Base-by-base conservation (phyloP, 1,284 basidiomycete genomes). In the Xerocomus nothofagi region DNA sequence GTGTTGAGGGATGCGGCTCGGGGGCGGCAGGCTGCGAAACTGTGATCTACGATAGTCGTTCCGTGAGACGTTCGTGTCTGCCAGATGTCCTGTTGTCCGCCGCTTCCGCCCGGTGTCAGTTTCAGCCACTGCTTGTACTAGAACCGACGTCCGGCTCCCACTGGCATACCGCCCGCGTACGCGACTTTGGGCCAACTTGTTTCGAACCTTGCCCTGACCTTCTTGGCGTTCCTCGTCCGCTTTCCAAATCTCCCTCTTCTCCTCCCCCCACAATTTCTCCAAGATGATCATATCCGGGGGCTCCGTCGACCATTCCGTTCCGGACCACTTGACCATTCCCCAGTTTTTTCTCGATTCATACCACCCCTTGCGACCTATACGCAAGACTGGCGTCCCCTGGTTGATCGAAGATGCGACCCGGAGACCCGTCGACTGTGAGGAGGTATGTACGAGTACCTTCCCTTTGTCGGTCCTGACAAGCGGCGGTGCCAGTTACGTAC, bases 271-370 rank as follows among this genome's bases (percentile, higher is more conserved):
- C 15, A 41, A 21, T 14, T 15, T 7, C n/a, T 9, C 36, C 29
- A 47, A 6, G 15, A 62, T 65, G 62, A 12, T 50, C 49, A 79
- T 84, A 50, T 66, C 65, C 37, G 71, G 72, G 18, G 69, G 71
- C 21, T 57, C 66, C 39, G 62, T 74, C 37, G 65, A 81, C 21
- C 75, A 76, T 14, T 57, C 61, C 51, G 81, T 88, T 52, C 88
- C 88, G 11, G 84, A 88, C 61, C 70, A 90, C 67, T 68, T 90
- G 45, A 84, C 84, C 11, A 73, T 91, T 20, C 76, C 82, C 3
- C 89, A 91, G 68, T 91, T 91, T 65, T 73, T 90, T 38, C 74
- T 91, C 24, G 81, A 86, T 57, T 64, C 66, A 8, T 61, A 75
- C 26, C 76, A 81, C 41, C 74, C 80, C 2, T 52, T 68, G 17